These are phyloP conservation scores for Mortierella sp. DNA, from an alignment of 371 early-diverging fungal genomes.

Conservation along the genomic window DNA sequence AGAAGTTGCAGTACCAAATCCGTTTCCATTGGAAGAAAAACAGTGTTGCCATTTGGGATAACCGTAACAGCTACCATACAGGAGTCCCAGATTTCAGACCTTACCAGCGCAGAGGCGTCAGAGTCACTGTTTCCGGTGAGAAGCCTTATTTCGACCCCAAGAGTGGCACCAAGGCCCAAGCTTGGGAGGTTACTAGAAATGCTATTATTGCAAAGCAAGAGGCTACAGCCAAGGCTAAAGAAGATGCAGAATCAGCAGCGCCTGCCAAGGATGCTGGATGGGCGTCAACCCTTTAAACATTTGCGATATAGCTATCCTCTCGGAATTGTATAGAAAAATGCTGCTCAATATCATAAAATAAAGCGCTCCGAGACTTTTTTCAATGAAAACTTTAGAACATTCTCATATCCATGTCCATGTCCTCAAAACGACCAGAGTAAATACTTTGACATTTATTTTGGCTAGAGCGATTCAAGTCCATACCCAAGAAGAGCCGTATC, in stretches of 20 bases:
- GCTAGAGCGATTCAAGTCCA: conserved; percentile 6
- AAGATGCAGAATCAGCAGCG: conserved; percentile 13
- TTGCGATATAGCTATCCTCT: neutral
- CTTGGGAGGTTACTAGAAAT: conserved; percentile 23
- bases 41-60: conserved; percentile 79
- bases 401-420: neutral
- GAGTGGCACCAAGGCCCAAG: conserved; percentile 52
- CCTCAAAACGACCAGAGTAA: too few species aligned
- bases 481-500: conserved; percentile 14
- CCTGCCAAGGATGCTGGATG: conserved; percentile 12
- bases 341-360: neutral
- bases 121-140: conserved; percentile 69
- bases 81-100: conserved; percentile 67
- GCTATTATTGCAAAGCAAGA: conserved; percentile 48
- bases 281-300: neutral
- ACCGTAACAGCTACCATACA: conserved; percentile 66
- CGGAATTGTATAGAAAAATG: neutral
- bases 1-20: conserved; percentile 71
- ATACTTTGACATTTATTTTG: neutral
- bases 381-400: neutral
- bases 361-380: neutral
- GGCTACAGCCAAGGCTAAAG: conserved; percentile 40
- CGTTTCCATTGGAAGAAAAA: conserved; percentile 73
- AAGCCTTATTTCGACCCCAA: conserved; percentile 69
- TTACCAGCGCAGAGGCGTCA: conserved; percentile 60